Conservation (phyloP, 768 basidiomycete species). For the Serendipita sp. region DNA sequence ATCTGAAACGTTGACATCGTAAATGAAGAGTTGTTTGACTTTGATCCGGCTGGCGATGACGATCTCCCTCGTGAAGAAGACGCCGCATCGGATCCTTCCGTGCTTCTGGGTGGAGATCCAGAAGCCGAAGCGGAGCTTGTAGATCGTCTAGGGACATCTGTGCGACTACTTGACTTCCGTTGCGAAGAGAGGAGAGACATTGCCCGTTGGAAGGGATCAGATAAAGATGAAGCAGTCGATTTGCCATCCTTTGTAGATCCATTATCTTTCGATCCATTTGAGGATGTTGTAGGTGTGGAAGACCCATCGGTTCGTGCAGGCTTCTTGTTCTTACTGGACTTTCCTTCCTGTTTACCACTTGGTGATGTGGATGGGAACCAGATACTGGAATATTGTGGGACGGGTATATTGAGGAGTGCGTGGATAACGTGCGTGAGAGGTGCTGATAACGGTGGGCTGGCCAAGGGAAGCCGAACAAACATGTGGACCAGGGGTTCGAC, state of each 20-base stretch:
- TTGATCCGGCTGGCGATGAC: background rate
- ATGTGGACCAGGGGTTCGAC: constrained; percentile 54
- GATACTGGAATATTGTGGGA: constrained; percentile 36
- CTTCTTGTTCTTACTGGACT: background rate
- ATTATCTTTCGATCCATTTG: background rate
- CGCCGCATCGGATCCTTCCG: background rate
- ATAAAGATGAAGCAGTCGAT: background rate
- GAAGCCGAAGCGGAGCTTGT: constrained; percentile 10
- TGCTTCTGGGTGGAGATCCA: background rate
- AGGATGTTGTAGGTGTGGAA: background rate
- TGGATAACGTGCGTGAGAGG: constrained; percentile 76
- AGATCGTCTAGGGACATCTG: constrained; percentile 5
- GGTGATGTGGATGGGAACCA: constrained; percentile 39
- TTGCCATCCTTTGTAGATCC: background rate
- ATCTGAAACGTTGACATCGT: constrained; percentile 8
- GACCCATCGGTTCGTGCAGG: background rate
- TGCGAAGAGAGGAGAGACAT: constrained; percentile 5
- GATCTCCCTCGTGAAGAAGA: background rate
- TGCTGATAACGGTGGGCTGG: constrained; percentile 46
- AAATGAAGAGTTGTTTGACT: background rate
- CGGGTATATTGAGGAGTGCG: constrained; percentile 61
- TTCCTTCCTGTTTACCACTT: constrained; percentile 13
- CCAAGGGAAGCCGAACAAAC: constrained; percentile 48
- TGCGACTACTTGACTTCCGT: constrained; percentile 10
- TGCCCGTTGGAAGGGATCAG: constrained; percentile 1